Base-by-base conservation (phyloP, 2,329 filamentous ascomycete genomes). In the Sarocladiaceae sp. region DNA sequence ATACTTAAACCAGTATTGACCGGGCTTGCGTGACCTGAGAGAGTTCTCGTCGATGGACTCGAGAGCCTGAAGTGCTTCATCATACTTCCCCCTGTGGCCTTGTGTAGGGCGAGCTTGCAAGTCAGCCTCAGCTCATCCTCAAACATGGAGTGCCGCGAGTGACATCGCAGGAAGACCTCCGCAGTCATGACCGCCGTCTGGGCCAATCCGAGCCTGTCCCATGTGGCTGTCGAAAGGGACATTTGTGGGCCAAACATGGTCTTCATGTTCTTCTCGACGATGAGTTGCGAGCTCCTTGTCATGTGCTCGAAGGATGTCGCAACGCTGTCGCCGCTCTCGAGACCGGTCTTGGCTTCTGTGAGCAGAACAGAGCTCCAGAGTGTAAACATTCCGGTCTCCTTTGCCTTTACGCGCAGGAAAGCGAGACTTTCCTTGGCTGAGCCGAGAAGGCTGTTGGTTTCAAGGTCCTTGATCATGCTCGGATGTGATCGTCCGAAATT, bases 401-500 rank as follows among this genome's bases (percentile, higher is more conserved):
- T 91, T 2, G 93, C 88, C 66, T 94, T 94, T 15, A 85, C 81
- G 57, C 93, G 90, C 35, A 97, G 78, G 60, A 94, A 97, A 0
- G 83, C 79, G 6, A 97, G 77, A 1, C 85, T 90, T 64, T 97
- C 91, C 58, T 87, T 87, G 51, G 91, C 88, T 29, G 84, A 86
- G 0, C 86, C 89, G 8, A 91, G 73, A 76, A 90, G 84, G 53
- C 83, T 89, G 60, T 80, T 84, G 35, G 86, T 84, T 56, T 86
- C 86, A 5, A 87, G 75, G 50, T 84, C 80, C 47, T 77, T 80
- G 58, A 91, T 83, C n/a, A 90, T 78, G 51, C 83, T 77, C 0
- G 91, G 88, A 60, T 93, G 91, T 1, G 88, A 84, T 62, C 90
- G 89, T n/a, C 87, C 88, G 60, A 97, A 95, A 64, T 97, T 90